Conservation (phyloP, 768 basidiomycete genomes). For the Psilocybe subaeruginosa region DNA sequence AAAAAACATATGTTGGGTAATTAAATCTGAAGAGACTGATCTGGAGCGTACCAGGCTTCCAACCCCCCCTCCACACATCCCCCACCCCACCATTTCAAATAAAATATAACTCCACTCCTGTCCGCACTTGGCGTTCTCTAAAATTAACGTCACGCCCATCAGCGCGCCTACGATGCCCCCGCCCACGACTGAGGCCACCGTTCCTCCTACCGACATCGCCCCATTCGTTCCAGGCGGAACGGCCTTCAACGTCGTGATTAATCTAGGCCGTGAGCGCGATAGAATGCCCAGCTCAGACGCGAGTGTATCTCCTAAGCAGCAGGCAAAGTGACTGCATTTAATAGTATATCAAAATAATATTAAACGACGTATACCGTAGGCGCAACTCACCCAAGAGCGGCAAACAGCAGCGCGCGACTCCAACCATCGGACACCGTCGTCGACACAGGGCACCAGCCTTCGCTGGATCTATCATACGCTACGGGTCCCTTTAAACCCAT, state of each 20-base stretch:
- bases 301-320: slow-evolving; percentile 89
- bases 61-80: slow-evolving; percentile 67
- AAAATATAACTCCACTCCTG: slow-evolving; percentile 38
- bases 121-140: slow-evolving; percentile 66
- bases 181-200: slow-evolving; percentile 71
- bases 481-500: slow-evolving; percentile 10
- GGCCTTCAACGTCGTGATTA: slow-evolving; percentile 74
- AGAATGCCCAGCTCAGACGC: slow-evolving; percentile 94
- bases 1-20: not conserved
- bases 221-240: slow-evolving; percentile 95
- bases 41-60: slow-evolving; percentile 66
- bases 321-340: slow-evolving; percentile 74
- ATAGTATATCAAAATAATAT: not conserved
- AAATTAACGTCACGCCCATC: slow-evolving; percentile 54
- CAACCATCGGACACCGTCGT: slow-evolving; percentile 44
- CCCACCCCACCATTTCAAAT: slow-evolving; percentile 55
- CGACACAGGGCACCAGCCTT: slow-evolving; percentile 67
- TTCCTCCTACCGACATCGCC: slow-evolving; percentile 77
- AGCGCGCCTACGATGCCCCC: slow-evolving; percentile 72
- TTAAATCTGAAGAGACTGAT: slow-evolving; percentile 7
- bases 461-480: slow-evolving; percentile 36
- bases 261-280: slow-evolving; percentile 63
- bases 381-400: slow-evolving; percentile 60
- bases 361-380: not conserved
- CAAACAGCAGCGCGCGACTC: slow-evolving; percentile 67